Base-by-base conservation (phyloP, 257 asterid genomes). In the Dorcoceras hygrometricum region DNA sequence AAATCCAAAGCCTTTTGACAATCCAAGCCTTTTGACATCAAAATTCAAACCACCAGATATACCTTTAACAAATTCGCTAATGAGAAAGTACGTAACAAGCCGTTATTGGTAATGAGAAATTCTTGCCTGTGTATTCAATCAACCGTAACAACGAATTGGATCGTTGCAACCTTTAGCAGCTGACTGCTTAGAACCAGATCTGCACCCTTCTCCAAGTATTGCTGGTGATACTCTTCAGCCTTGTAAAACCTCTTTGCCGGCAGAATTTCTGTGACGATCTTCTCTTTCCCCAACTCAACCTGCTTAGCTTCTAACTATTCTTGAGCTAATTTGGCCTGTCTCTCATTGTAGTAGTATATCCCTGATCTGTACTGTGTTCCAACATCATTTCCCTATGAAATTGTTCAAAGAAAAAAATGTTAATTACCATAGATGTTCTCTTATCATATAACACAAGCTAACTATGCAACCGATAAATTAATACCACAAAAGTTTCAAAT, bases 171-270 rank as follows among this genome's bases (percentile, higher is more conserved):
- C 95, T 72, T 89, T 89, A 22, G 86, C 84, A 59, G 97, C 94
- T 2, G 91, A 90, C 70, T 90, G 97, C 48, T 77, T 81, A 50
- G 22, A 54, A 20, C 95, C 90, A 18, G 66, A 54, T 24, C 83
- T 65, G 88, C 91, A 36, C 95, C 97, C 74, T 87, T 90, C 82
- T 87, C 95, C 77, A 90, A 63, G 71, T 86, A 90, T 32, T 87
- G 95, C 84, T 87, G 97, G 78, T 90, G 97, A 67, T 86, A 87
- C 87, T 90, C 97, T 62, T 87, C 97, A 0, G 97, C 97, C 66
- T 79, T 43, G 61, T 90, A 90, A 63, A 90, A 90, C 23, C 70
- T 84, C 86, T 86, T 90, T 0, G 90, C 95, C 2, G 87, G 87
- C 50, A 84, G 83, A 71, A 90, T 82, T 72, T 90, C 91, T 0